Evolutionary conservation across 345 rosid species (phyloP), one percentile per base, ranked within the genome.

Genomic region (Corchorus capsularis): DNA sequence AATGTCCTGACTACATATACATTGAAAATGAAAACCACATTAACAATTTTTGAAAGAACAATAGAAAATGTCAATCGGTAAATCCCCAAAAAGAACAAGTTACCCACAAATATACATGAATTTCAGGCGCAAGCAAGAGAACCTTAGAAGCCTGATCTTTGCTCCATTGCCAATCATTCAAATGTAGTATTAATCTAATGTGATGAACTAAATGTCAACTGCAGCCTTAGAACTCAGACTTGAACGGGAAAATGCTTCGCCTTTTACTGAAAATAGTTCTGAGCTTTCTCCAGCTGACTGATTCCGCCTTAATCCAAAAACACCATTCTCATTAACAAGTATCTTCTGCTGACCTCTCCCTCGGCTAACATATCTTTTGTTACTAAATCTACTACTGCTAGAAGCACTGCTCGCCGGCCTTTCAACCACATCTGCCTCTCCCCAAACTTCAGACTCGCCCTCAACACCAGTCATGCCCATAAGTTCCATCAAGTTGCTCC

Each of bases 401-500:
- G 61, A 80, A 49, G 53, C 71, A 27, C 78, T 83, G 57, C 56
- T 82, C 43, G 46, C 74, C 22, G 71, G 47, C 37, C 55, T 32
- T 35, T 79, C 80, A 34, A 39, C 72, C 52, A 17, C 83, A 47
- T 67, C 76, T 53, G 56, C 79, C 20, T 72, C 74, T 8, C 80
- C 84, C 43, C 56, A 55, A 41, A 71, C 74, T 78, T 78, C 83
- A 54, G 85, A 74, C 55, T 86, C 83, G 46, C 79, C 85, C 2
- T 89, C 91, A 15, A 81, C 12, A 47, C 84, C 82, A 35, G 85
- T 85, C 88, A 91, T 89, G 43, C 72, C 72, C 72, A 75, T 65
- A 54, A 91, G 90, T 70, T 89, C 93, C 91, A 88, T 88, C 89
- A 91, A 80, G 77, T 91, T 88, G 77, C 91, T 88, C 69, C 96